Evolutionary conservation across 164 flowering plant genomes (phyloP).

Genomic region (Nymphaea thermarum): DNA sequence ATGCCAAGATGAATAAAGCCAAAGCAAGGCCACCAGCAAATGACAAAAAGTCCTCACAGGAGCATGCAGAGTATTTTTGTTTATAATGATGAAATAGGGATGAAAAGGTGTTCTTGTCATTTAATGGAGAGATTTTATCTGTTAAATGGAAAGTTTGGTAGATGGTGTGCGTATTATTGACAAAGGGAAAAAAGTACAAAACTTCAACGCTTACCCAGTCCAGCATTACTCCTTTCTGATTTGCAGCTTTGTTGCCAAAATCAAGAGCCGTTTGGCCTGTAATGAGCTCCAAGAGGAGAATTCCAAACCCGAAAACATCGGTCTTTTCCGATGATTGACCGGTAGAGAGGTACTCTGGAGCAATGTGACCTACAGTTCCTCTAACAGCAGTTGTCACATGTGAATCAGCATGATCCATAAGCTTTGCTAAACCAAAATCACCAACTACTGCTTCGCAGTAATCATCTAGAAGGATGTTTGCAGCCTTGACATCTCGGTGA

Average conservation of each 20-base stretch:
- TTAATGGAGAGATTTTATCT: not conserved
- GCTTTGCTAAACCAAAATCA: conserved; percentile 93
- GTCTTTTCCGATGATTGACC: conserved; percentile 96
- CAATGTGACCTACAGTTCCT: conserved; percentile 91
- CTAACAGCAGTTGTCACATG: conserved; percentile 95
- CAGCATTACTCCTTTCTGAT: conserved; percentile 83
- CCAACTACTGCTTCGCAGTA: conserved; percentile 84
- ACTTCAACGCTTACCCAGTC: conserved; percentile 56
- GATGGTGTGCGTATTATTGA: not conserved
- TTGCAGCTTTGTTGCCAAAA: conserved; percentile 56
- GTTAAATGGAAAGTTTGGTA: not conserved
- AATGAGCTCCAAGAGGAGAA: conserved; percentile 71
- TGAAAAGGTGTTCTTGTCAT: not conserved
- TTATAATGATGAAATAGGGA: not conserved
- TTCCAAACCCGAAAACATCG: conserved; percentile 90
- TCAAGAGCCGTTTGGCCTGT: conserved; percentile 87
- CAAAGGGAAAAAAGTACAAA: not conserved
- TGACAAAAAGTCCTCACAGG: not conserved
- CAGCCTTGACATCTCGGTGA: conserved; percentile 93
- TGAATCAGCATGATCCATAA: conserved; percentile 79
- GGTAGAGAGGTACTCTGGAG: conserved; percentile 89
- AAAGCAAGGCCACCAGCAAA: not conserved
- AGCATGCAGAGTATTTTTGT: not conserved
- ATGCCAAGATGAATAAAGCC: not conserved
- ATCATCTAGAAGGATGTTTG: conserved; percentile 79